phyloP scores from a whole-genome alignment of 371 early-diverging fungal species.

The Rhizopus arrhizus region DNA sequence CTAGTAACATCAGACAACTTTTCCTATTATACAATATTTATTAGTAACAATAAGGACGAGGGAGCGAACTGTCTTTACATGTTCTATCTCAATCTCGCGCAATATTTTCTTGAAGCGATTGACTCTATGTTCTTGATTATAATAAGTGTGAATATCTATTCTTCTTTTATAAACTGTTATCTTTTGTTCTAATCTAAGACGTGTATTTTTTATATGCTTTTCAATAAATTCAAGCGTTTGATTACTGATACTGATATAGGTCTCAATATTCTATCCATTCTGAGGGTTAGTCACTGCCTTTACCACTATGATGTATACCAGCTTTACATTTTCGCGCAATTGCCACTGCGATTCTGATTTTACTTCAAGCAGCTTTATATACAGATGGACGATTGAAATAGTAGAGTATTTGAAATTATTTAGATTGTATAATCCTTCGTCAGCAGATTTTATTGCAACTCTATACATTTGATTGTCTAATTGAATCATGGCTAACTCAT shows the following conservation, averaged over 20 bases:
- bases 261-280: constrained; percentile 5
- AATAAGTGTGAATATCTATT: constrained; percentile 5
- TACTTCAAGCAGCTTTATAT: constrained; percentile 20
- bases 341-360: constrained; percentile 26
- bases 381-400: constrained; percentile 3
- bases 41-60: not conserved
- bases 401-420: constrained; percentile 2
- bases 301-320: not conserved
- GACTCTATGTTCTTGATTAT: constrained; percentile 8
- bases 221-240: constrained; percentile 5
- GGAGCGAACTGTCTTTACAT: not conserved
- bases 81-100: constrained; percentile 8
- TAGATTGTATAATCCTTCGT: constrained; percentile 14
- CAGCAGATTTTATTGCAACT: constrained; percentile 16
- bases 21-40: constrained; percentile 6
- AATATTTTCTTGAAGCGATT: constrained; percentile 5
- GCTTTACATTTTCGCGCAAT: constrained; percentile 16
- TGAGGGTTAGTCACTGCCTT: not conserved
- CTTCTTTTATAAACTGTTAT: not conserved
- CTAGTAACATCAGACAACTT: not conserved
- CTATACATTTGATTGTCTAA: constrained; percentile 1
- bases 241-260: constrained; percentile 13
- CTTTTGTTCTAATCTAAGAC: not conserved
- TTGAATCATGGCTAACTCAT: not conserved
- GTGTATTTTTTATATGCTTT: not conserved